Evolutionary conservation across 1,284 basidiomycete species (phyloP), one percentile per base, ranked within the genome.

Genomic region (Lentinus polychrous): DNA sequence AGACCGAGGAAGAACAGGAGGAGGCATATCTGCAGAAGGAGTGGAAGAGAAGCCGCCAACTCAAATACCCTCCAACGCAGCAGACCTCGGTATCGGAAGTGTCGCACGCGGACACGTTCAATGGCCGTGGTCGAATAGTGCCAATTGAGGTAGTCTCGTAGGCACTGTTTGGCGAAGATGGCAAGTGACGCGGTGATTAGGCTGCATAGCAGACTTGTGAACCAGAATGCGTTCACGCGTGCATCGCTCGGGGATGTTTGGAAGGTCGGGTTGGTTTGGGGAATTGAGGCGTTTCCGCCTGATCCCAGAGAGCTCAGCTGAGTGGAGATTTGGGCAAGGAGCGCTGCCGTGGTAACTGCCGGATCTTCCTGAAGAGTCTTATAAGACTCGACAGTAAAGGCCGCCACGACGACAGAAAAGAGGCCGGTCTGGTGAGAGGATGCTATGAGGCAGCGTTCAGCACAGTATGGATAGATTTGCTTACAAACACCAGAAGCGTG

Each of bases 1-100:
- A 55, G 46, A 3, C 53, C 55, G 31, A 46, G 27, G 31, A 56
- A 35, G 49, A 56, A 54, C 32, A 60, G 49, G 14, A 57, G 43
- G 15, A 60, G 34, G 2, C 59, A 47, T 12, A 58, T 27, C 34
- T 60, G 58, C 1, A 59, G 56, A 18, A 61, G 47, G 8, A 62
- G 39, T 12, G 59, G 60, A 27, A 62, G 57, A 7, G 50, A 40
- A 24, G 57, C 41, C 18, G 70, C 69, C 8, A 60, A 55, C 8
- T 44, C 49, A 10, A 52, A 47, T 15, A 62, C 58, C 3, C 52
- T 52, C 60, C 60, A 60, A 23, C 46, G 50, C 10, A 47, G 38
- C 33, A 62, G 50, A 18, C 58, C 53, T 31, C 56, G 48, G 38
- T 55, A 54, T 1, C 59, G 56, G 39, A 58, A 46, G 40, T 60